Percentiles rank a stretch among this genome's conserved stretches.
Evolutionary conservation across 2,329 filamentous ascomycete species (phyloP).

Genomic region (Emmonsiellopsis sp.): DNA sequence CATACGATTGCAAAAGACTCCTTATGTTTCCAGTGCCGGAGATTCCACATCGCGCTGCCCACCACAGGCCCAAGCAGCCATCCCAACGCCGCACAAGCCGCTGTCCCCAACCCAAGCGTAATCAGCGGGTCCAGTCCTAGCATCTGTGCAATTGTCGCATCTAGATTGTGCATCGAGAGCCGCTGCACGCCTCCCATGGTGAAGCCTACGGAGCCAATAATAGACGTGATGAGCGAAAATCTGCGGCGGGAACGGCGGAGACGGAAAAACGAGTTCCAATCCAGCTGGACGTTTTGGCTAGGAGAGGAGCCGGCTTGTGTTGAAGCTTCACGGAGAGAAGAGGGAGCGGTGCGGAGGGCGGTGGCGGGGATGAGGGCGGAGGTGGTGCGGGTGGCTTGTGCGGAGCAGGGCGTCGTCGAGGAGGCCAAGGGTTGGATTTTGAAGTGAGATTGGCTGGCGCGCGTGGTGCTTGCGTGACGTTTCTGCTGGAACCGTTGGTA

Average conservation of each 20-base stretch:
- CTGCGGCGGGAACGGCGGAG: conserved; percentile 77
- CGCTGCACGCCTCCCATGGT: conserved; percentile 45
- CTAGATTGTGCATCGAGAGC: conserved; percentile 62
- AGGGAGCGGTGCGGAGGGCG: neutral
- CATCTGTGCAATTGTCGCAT: conserved; percentile 53
- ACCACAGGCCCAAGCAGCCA: conserved; percentile 82
- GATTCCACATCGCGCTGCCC: conserved; percentile 69
- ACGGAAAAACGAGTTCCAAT: conserved; percentile 90
- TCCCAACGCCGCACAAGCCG: conserved; percentile 67
- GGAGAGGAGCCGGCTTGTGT: conserved; percentile 1
- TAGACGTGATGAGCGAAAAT: conserved; percentile 70
- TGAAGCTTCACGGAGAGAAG: neutral
- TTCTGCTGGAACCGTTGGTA: conserved; percentile 12
- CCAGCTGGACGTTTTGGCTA: conserved; percentile 35
- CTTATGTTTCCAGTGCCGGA: conserved; percentile 62
- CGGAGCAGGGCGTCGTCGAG: no score
- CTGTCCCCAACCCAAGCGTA: conserved; percentile 68
- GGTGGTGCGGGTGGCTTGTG: neutral
- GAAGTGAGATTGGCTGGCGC: conserved; percentile 11
- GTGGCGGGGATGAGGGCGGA: conserved; percentile 7
- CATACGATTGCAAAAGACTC: conserved; percentile 60
- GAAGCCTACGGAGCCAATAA: conserved; percentile 52
- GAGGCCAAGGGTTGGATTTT: neutral
- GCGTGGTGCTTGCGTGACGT: conserved; percentile 16
- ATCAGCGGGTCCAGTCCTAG: conserved; percentile 83